Percentiles rank a stretch among this genome's conserved stretches.
Conservation (phyloP, 1,139 yeast genomes). For the Suhomyces bribrorum region DNA sequence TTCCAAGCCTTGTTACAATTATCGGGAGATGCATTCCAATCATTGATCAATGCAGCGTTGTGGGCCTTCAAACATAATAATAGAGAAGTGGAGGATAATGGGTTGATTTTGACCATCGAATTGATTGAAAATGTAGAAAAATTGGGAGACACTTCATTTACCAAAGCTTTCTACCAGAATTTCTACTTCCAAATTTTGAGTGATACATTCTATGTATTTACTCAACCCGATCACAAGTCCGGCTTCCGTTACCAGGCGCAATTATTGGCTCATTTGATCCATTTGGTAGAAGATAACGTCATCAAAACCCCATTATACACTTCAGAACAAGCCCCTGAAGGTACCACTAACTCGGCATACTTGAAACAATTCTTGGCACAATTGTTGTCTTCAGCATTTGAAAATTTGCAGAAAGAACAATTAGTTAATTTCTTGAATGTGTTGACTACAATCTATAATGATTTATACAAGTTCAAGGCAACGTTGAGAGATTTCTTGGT, state of each 20-base stretch:
- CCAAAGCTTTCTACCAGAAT: constrained; percentile 83
- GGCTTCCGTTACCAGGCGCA: constrained; percentile 90
- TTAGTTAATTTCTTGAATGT: constrained; percentile 79
- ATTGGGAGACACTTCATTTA: constrained; percentile 72
- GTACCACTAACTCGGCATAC: constrained; percentile 78
- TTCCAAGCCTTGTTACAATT: constrained; percentile 85
- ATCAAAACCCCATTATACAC: constrained; percentile 78
- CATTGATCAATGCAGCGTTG: constrained; percentile 87
- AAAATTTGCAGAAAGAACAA: constrained; percentile 83
- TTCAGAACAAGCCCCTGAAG: constrained; percentile 72
- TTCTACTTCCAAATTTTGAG: constrained; percentile 87
- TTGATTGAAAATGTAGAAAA: constrained; percentile 80
- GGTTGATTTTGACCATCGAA: constrained; percentile 79
- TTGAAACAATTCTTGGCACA: constrained; percentile 81
- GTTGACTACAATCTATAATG: constrained; percentile 70
- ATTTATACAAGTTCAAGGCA: constrained; percentile 75
- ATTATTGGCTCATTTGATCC: constrained; percentile 79
- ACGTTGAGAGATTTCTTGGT: constrained; percentile 93
- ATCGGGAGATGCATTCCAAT: constrained; percentile 89
- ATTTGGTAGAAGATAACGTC: constrained; percentile 74
- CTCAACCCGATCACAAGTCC: constrained; percentile 97
- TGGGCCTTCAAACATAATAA: constrained; percentile 99
- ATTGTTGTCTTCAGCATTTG: constrained; percentile 84
- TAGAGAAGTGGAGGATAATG: constrained; percentile 92
- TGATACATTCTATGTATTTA: constrained; percentile 88